Conservation (phyloP, 176 grass and related monocot species). For the Eleusine indica region DNA sequence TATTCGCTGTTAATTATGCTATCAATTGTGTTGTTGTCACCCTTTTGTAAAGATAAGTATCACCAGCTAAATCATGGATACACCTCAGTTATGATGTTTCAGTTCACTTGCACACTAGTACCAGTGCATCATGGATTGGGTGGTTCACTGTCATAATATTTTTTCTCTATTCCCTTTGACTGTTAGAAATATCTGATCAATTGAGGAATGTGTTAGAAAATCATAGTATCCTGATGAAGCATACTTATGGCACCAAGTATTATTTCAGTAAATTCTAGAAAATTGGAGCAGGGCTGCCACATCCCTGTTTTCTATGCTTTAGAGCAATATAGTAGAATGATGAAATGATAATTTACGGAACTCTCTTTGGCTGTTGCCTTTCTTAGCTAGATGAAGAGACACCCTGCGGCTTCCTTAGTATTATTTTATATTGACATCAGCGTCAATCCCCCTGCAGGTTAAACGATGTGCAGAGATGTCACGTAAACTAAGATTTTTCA, state of each 20-base stretch:
- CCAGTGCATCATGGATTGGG: neutral
- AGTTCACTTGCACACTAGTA: neutral
- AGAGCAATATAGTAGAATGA: neutral
- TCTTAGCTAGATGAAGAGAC: too few relatives aligned
- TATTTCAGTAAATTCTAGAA: constrained; percentile 6
- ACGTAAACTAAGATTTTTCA: constrained; percentile 91
- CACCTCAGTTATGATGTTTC: neutral
- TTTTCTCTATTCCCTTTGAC: neutral
- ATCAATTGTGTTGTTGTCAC: neutral
- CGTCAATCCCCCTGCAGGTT: constrained; percentile 47
- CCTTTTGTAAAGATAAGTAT: neutral
- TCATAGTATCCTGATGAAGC: constrained; percentile 20
- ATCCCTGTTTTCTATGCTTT: neutral
- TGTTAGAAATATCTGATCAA: constrained; percentile 4
- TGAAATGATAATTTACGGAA: neutral
- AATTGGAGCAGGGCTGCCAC: neutral
- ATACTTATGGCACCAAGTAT: neutral
- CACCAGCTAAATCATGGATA: neutral
- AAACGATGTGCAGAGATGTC: constrained; percentile 96
- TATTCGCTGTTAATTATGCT: neutral
- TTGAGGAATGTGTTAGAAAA: constrained; percentile 3
- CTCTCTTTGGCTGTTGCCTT: constrained; percentile 4
- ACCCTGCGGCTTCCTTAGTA: neutral
- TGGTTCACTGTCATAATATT: neutral
- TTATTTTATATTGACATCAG: constrained; percentile 17